Conservation (phyloP, 2,329 filamentous ascomycete species). For the Corynespora cassiicola region DNA sequence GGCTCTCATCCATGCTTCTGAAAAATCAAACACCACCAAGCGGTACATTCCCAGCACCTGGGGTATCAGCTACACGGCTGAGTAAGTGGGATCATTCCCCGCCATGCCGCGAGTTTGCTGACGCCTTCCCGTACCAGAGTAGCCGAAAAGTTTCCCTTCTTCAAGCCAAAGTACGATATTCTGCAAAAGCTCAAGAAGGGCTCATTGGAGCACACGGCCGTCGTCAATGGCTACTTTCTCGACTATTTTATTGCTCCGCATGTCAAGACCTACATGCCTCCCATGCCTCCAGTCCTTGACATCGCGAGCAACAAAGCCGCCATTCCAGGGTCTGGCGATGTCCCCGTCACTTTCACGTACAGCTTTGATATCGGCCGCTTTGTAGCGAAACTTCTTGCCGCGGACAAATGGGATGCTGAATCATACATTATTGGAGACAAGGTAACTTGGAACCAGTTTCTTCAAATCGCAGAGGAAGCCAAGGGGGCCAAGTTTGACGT, state of each 20-base stretch:
- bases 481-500: conserved; percentile 36
- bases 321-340: conserved; percentile 19
- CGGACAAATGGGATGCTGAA: conserved; percentile 41
- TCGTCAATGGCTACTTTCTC: conserved; percentile 17
- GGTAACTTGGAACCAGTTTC: conserved; percentile 54
- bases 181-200: conserved; percentile 6
- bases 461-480: conserved; percentile 50
- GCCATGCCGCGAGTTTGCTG: not conserved
- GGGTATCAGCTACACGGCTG: conserved; percentile 15
- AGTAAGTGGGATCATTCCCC: conserved; percentile 11
- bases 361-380: conserved; percentile 18
- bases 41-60: conserved; percentile 23
- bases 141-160: conserved; percentile 1
- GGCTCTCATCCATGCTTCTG: conserved; percentile 16
- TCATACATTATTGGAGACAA: conserved; percentile 49
- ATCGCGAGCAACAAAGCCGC: conserved; percentile 16
- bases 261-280: conserved; percentile 9
- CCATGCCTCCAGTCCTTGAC: conserved; percentile 8
- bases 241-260: conserved; percentile 15
- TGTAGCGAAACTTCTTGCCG: conserved; percentile 7
- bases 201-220: conserved; percentile 9
- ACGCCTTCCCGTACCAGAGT: conserved; percentile 2
- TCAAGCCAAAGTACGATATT: conserved; percentile 1
- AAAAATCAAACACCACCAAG: conserved; percentile 13
- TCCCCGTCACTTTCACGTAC: conserved; percentile 18